These are phyloP conservation scores for Pseudonitzschia multiseries DNA, from an alignment of 108 stramenopile species.

Conservation along the genomic window DNA sequence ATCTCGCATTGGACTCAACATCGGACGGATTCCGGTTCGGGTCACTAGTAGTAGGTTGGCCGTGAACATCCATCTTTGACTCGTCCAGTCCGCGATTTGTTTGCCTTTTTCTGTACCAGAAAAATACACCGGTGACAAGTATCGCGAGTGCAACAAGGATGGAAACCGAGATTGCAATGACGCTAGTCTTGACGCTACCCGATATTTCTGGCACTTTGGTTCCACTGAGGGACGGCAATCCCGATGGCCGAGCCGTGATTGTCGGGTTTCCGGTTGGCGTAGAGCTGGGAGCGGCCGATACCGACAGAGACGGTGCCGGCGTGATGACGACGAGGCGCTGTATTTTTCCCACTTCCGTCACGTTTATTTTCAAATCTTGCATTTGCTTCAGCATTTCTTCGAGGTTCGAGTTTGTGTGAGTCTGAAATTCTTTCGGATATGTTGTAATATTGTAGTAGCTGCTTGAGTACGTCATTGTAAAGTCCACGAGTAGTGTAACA, in stretches of 20 bases:
- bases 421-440: constrained; percentile 48
- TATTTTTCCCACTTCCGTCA: constrained; percentile 19
- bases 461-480: constrained; percentile 47
- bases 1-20: neutral
- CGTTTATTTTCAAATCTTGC: constrained; percentile 41
- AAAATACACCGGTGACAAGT: constrained; percentile 27
- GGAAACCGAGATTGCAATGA: constrained; percentile 20
- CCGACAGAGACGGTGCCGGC: constrained; percentile 37
- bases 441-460: constrained; percentile 46
- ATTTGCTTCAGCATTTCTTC: constrained; percentile 41
- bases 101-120: constrained; percentile 34
- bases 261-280: constrained; percentile 23
- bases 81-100: constrained; percentile 5
- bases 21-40: neutral
- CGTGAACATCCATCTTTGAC: neutral
- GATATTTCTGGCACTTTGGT: neutral
- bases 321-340: constrained; percentile 24
- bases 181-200: neutral
- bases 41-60: neutral
- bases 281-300: neutral
- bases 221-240: neutral
- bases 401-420: constrained; percentile 49
- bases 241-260: neutral
- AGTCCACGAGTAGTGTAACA: constrained; percentile 21
- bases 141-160: constrained; percentile 18